Evolutionary conservation across 176 grass and related monocot species (phyloP), one percentile per base, ranked within the genome.

Genomic region (Cymbopogon citratus): DNA sequence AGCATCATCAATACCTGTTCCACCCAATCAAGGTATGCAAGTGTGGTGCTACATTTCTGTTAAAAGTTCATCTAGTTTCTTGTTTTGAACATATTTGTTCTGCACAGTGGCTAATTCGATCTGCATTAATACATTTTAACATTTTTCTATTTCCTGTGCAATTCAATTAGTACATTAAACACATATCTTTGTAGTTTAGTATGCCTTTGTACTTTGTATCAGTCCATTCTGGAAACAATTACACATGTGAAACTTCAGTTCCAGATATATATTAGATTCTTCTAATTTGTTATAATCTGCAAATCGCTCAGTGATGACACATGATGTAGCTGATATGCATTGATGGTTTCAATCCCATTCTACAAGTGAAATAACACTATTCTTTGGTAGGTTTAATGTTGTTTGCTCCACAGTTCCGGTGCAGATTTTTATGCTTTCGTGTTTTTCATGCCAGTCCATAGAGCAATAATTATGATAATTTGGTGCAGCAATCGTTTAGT

Each of bases 21-120:
- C 87, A 29, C 85, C 82, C 84, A 98, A 89, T 91, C 95, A 98
- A 93, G 90, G 92, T 91, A 78, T 76, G 19, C 23, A 83, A 85
- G 64, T 94, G 72, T 75, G 15, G 34, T 33, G 18, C 19, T 59
- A 74, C 35, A 19, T 69, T 81, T 77, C 35, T 69, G 18, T 44
- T 31, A 3, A 43, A 43, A 60, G 54, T 68, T 21, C 51, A 44
- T 79, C 33, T 78, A 23, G 36, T 69, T 62, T 40, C 34, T 75
- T 59, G 76, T 87, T 75, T 75, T 36, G 38, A 34, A 75, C 60
- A 80, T 84, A 27, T 75, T 73, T 41, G 76, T 28, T 27, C 51
- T 15, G 35, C 73, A 83, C 25, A 57, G 31, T 38, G 39, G 12
- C 10, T 43, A 3, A 25, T 36, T 77, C 6, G 45, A 67, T 56